Base-by-base conservation (phyloP, 108 stramenopile genomes). In the Cyclostephanos invisitatus region DNA sequence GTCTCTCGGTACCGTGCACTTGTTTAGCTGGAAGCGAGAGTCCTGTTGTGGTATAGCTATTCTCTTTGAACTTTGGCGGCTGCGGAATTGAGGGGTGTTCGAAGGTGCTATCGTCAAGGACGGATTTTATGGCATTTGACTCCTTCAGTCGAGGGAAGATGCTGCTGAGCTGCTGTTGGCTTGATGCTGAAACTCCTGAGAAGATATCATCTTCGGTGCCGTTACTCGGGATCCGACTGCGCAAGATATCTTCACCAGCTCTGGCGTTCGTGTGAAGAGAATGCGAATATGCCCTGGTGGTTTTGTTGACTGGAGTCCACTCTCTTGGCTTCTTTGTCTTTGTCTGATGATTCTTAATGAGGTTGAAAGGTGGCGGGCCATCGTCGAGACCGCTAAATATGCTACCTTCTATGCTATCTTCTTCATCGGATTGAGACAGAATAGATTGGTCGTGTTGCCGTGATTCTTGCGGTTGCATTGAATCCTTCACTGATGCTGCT, bases 171-270 rank as follows among this genome's bases (percentile, higher is more conserved):
- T 59, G 37, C 44, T 59, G 56, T 14, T 42, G 42, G 56, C 57
- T 69, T 14, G 28, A 44, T 22, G 64, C 72, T 10, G 73, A 81
- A 18, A 81, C 74, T 12, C 80, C 80, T n/a, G 80, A 69, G 44
- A 81, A 81, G 20, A 81, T 60, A 56, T 81, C 80, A 7, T 75
- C 74, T 20, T 81, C 80, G 14, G 68, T 75, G 67, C 67, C 72
- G 21, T 12, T 65, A n/a, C 63, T 49, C 2, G 20, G 7, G 38
- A 44, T n/a, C 61, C 21, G 9, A 7, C 27, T 35, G 18, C 61
- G 61, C 12, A 81, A 81, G 14, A 81, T 65, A 56, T 81, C 80
- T 8, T 75, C 74, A n/a, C 75, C 80, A 20, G 64, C 71, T 75
- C 70, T 63, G 38, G 64, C 29, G 0, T 42, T 49, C 7, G 17